Evolutionary conservation across 768 basidiomycete genomes (phyloP), one percentile per base, ranked within the genome.

Genomic region (Dioszegia aurantiaca): DNA sequence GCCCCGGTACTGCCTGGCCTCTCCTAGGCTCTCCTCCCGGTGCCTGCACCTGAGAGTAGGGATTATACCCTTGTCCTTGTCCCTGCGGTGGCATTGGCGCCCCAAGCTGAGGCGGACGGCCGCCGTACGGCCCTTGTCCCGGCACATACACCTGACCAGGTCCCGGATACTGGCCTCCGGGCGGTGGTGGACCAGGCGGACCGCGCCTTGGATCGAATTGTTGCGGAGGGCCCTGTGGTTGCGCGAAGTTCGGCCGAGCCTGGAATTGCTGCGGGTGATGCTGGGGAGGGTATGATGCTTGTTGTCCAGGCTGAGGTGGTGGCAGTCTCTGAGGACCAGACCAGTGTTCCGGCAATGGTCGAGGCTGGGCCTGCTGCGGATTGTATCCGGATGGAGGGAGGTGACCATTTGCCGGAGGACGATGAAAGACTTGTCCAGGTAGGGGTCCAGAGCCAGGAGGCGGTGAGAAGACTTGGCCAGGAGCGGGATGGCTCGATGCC

Each of bases 391-490:
- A 6, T 16, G 33, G 36, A 31, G 33, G 58, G 19, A 27, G 40
- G 46, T 52, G 51, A 9, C 55, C 55, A 12, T 31, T 41, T 54
- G 51, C 51, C 5, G 52, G 51, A n/a, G 53, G 51, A 17, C 55
- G 62, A 26, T 62, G 55, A 41, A 61, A 67, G 27, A 67, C 60
- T 41, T 67, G 65, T 28, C 68, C 74, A 17, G 67, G 74, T 40
- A 65, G 67, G 17, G 65, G 56, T 27, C 65, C 62, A 37, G 57
- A 42, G 44, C 36, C 60, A 44, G 61, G 62, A 23, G 54, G 62
- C 24, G 60, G 60, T 27, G 40, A 55, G 55, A 66, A 71, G 0
- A 68, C 54, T 42, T 71, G 69, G 23, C 71, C 76, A n/a, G 70
- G 74, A 49, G 71, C 70, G 11, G 68, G 66, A 42, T 64, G 62